Evolutionary conservation across 768 basidiomycete species (phyloP).

Genomic region (Grammothele lineata): DNA sequence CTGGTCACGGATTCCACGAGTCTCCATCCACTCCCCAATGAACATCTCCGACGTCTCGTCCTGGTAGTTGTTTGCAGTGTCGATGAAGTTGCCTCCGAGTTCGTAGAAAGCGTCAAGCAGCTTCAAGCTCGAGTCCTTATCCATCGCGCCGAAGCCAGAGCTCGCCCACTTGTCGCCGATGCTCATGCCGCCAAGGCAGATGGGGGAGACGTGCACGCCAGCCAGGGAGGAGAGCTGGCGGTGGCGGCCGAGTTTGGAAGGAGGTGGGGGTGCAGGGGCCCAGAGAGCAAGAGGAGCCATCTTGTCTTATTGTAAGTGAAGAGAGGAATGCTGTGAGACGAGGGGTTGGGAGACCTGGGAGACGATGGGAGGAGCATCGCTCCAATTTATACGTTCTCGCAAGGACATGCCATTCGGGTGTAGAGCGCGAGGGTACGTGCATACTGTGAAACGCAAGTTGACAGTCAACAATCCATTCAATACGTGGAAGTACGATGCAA

Average conservation of each 20-base stretch:
- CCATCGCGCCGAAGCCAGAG: constrained; percentile 27
- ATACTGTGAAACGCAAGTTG: too few relatives aligned
- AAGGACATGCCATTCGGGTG: too few relatives aligned
- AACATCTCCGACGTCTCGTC: constrained; percentile 31
- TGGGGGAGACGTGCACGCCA: constrained; percentile 33
- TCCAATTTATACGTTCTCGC: too few relatives aligned
- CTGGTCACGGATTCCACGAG: constrained; percentile 37
- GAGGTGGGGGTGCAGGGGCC: constrained; percentile 11
- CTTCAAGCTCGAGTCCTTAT: constrained; percentile 33
- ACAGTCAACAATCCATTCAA: too few relatives aligned
- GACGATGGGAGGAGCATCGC: too few relatives aligned
- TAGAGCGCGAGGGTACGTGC: too few relatives aligned
- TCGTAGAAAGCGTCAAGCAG: constrained; percentile 23
- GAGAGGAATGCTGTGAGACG: too few relatives aligned
- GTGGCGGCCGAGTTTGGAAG: constrained; percentile 26
- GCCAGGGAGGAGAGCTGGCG: constrained; percentile 31
- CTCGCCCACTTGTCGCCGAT: constrained; percentile 36
- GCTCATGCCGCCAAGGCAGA: constrained; percentile 35
- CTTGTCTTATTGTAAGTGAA: too few relatives aligned
- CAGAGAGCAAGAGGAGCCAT: too few relatives aligned
- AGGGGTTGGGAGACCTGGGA: too few relatives aligned
- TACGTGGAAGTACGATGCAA: too few relatives aligned
- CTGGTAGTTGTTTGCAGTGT: constrained; percentile 35
- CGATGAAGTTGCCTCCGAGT: constrained; percentile 31
- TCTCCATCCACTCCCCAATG: constrained; percentile 45